A percentile compares a stretch with the other conserved stretches of the same genome.
Conservation (phyloP, 2,329 filamentous ascomycete species). For the Alternaria postmessia region DNA sequence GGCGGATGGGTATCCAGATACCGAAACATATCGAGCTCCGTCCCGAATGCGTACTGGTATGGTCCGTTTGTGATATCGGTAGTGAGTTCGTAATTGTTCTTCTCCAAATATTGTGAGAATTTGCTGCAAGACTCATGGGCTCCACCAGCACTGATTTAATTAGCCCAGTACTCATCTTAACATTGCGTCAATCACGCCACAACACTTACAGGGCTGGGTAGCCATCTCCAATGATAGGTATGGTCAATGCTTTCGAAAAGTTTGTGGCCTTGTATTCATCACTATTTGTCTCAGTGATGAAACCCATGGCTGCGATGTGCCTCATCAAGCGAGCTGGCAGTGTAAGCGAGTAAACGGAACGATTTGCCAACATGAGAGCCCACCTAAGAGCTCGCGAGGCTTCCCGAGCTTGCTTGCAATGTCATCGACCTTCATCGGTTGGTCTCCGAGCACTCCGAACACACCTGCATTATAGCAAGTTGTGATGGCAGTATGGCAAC, state of each 20-base stretch:
- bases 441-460: background rate
- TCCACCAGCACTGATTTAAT: slow-evolving; percentile 1
- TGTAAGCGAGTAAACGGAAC: background rate
- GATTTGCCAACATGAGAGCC: background rate
- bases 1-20: background rate
- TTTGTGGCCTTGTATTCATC: background rate
- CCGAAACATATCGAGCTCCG: background rate
- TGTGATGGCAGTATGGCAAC: background rate
- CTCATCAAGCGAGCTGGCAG: background rate
- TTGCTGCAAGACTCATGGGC: background rate
- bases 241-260: background rate
- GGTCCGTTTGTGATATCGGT: background rate
- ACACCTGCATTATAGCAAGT: slow-evolving; percentile 5
- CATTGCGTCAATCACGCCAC: background rate
- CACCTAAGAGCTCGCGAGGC: background rate
- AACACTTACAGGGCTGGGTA: slow-evolving; percentile 3
- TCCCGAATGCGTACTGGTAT: background rate
- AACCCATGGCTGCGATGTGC: slow-evolving; percentile 5
- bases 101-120: slow-evolving; percentile 2
- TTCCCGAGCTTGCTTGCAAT: background rate
- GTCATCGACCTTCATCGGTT: background rate
- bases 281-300: background rate
- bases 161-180: background rate
- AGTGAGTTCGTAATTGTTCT: background rate
- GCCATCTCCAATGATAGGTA: slow-evolving; percentile 1